Evolutionary conservation across 345 rosid species (phyloP).

Genomic region (Barbarea vulgaris): DNA sequence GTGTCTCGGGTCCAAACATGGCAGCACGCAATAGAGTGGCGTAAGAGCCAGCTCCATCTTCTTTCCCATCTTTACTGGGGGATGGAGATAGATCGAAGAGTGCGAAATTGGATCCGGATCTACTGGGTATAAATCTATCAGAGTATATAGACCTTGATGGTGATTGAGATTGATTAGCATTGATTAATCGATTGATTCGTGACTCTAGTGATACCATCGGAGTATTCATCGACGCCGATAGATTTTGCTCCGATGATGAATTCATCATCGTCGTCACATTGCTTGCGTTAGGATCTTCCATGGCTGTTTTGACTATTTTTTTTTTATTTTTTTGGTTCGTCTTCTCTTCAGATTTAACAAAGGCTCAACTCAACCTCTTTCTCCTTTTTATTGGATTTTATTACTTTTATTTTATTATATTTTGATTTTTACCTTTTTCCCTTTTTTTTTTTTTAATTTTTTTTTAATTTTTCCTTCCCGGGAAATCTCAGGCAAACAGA

Average conservation of each 20-base stretch:
- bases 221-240: constrained; percentile 53
- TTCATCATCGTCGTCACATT: constrained; percentile 32
- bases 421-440: constrained; percentile 1
- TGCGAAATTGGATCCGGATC: constrained; percentile 88
- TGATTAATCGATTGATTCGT: constrained; percentile 71
- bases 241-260: constrained; percentile 45
- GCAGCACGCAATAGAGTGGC: constrained; percentile 69
- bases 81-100: constrained; percentile 72
- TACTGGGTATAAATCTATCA: constrained; percentile 90
- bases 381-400: constrained; percentile 30
- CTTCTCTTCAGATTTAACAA: constrained; percentile 24
- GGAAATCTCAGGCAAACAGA: constrained; percentile 45
- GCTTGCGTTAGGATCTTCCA: constrained; percentile 47
- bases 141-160: constrained; percentile 84
- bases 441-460: not conserved
- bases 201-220: constrained; percentile 45
- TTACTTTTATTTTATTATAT: not conserved
- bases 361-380: constrained; percentile 10
- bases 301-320: constrained; percentile 25
- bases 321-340: not conserved
- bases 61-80: constrained; percentile 55
- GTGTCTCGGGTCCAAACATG: constrained; percentile 82
- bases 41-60: constrained; percentile 74
- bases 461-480: constrained; percentile 44
- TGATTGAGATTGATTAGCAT: constrained; percentile 59